A percentile compares a stretch with the other conserved stretches of the same genome.
phyloP scores from a whole-genome alignment of 768 basidiomycete species.

The Fomitopsis pulvina region DNA sequence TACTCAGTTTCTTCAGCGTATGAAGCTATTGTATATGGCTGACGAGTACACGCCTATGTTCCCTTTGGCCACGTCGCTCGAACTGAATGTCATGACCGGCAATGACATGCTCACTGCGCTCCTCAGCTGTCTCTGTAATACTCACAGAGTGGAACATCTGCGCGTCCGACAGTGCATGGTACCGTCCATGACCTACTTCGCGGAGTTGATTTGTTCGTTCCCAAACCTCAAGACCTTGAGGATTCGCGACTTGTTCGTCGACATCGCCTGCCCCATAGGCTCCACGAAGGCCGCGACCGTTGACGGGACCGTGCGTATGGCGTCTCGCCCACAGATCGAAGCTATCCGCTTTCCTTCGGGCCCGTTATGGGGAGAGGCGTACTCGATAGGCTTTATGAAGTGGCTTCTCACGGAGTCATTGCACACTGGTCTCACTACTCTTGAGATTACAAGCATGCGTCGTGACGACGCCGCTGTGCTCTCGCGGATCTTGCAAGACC shows the following conservation, averaged over 20 bases:
- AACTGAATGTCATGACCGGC: background rate
- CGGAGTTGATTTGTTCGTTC: conserved; percentile 1
- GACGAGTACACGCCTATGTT: background rate
- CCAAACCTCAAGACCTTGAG: conserved; percentile 1
- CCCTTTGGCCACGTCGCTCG: background rate
- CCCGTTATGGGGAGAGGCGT: background rate
- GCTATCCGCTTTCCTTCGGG: background rate
- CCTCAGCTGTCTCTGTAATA: background rate
- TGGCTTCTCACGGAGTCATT: conserved; percentile 1
- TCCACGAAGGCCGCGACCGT: background rate
- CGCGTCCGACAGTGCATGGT: background rate
- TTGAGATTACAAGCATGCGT: background rate
- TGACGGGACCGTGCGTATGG: background rate
- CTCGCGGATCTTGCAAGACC: background rate
- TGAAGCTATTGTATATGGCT: background rate
- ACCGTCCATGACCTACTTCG: background rate
- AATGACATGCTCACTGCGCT: background rate
- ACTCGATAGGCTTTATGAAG: background rate
- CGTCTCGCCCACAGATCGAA: background rate
- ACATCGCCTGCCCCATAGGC: background rate
- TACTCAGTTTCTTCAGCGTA: background rate
- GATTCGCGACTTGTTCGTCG: background rate
- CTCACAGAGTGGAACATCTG: background rate
- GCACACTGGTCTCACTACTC: background rate
- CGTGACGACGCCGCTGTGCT: background rate